phyloP scores from a whole-genome alignment of 768 basidiomycete genomes.

The Leccinum variicolor region DNA sequence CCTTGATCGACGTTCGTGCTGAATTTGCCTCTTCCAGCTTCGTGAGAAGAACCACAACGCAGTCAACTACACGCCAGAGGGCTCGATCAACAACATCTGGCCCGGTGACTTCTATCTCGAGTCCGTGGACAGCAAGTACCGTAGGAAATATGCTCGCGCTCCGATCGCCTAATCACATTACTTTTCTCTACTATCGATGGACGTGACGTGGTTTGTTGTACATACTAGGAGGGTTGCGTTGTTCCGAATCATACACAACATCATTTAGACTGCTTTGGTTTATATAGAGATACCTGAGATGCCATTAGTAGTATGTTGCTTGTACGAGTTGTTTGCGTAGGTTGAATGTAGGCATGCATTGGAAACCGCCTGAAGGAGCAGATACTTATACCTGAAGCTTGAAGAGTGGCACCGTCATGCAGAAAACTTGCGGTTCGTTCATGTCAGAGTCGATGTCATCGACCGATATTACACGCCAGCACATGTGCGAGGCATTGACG shows the following conservation, averaged over 20 bases:
- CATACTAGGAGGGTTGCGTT: too few relatives aligned
- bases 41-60: constrained; percentile 97
- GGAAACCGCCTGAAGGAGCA: too few relatives aligned
- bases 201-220: neutral
- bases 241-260: too few relatives aligned
- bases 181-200: neutral
- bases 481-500: too few relatives aligned
- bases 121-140: constrained; percentile 84
- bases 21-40: constrained; percentile 48
- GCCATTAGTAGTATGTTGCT: neutral
- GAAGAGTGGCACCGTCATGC: too few relatives aligned
- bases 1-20: neutral
- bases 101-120: constrained; percentile 92
- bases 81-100: constrained; percentile 90
- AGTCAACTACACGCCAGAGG: constrained; percentile 77
- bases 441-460: too few relatives aligned
- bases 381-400: too few relatives aligned
- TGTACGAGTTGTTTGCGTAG: constrained; percentile 11
- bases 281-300: neutral
- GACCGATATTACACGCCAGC: too few relatives aligned
- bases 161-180: constrained; percentile 27
- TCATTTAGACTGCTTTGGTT: too few relatives aligned
- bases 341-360: too few relatives aligned
- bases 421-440: too few relatives aligned
- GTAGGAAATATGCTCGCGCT: constrained; percentile 75